Base-by-base conservation (phyloP, 2,329 filamentous ascomycete species). In the Neopestalotiopsis sp. region DNA sequence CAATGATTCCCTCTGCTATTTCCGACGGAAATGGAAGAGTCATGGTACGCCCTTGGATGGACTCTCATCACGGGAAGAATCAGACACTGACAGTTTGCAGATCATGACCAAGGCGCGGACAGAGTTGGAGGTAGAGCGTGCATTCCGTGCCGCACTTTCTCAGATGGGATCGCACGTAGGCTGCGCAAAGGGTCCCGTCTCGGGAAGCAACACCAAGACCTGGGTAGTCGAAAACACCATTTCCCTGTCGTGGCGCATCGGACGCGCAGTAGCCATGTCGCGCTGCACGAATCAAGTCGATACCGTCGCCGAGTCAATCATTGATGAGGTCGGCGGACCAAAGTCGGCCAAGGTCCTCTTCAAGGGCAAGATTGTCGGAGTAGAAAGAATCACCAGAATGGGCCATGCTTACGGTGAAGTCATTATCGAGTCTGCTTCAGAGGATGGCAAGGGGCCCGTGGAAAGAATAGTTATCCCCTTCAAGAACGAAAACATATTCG, bases 401-500 rank as follows among this genome's bases (percentile, higher is more conserved):
- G 87, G 88, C 0, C 85, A 90, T 72, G 83, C 85, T 13, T 87
- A 89, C 70, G 88, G 88, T 12, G 86, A 87, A 74, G 85, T 87
- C 69, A 82, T 84, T 28, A 86, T 90, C 59, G 81, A 86, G 68
- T 82, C 82, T 2, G 76, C 79, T 34, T 81, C 58, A 20, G 65
- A 68, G 13, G 30, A 65, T 13, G 70, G n/a, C 73, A 78, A 28
- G 12, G 76, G 45, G 12, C 9, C 30, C 20, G 10, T 24, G 40
- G 62, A 65, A 20, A 49, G 42, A 61, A 78, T 91, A 74, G 88
- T 86, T 73, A 89, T 92, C 53, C 89, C 89, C 0, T 92, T 92
- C 82, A 91, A 91, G 79, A 92, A 92, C 76, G 90, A 92, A 74
- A 92, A 92, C 74, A 89, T 92, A 56, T 86, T 86, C 13, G 90